A percentile compares a stretch with the other conserved stretches of the same genome.
Conservation (phyloP, 805 yeast species). For the Millerago galiae region DNA sequence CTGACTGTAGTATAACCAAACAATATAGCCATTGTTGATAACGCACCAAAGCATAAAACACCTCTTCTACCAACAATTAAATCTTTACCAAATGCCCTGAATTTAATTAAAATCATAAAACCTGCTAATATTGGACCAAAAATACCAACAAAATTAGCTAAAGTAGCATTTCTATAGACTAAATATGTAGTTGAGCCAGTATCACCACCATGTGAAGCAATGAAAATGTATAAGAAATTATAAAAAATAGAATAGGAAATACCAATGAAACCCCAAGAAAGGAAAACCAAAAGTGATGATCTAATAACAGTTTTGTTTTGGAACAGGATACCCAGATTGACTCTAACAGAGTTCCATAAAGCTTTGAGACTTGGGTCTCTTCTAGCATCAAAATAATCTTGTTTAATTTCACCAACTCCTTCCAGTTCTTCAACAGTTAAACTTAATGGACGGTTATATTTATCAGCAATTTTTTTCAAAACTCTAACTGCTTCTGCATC, state of each 20-base stretch:
- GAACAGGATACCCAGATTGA: conserved; percentile 39
- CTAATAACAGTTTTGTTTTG: conserved; percentile 32
- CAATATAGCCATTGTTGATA: conserved; percentile 49
- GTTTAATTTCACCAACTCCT: conserved; percentile 36
- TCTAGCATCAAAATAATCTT: conserved; percentile 19
- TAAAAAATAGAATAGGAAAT: conserved; percentile 46
- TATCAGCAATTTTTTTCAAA: background rate
- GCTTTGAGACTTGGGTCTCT: conserved; percentile 16
- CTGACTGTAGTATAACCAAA: conserved; percentile 63
- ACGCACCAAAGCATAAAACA: conserved; percentile 44
- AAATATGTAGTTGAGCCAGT: conserved; percentile 35
- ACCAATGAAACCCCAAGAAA: conserved; percentile 52
- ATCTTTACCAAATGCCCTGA: conserved; percentile 7
- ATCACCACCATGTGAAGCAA: conserved; percentile 43
- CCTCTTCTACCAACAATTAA: conserved; percentile 49
- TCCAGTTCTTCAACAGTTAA: conserved; percentile 39
- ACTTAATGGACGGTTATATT: background rate
- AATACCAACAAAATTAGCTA: conserved; percentile 38
- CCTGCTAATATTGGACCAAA: conserved; percentile 48
- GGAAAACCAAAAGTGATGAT: conserved; percentile 34
- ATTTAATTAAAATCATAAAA: conserved; percentile 17
- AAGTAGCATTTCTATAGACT: conserved; percentile 41
- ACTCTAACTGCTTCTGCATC: background rate
- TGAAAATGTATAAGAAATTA: conserved; percentile 45
- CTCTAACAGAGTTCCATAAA: conserved; percentile 20